A percentile compares a stretch with the other conserved stretches of the same genome.
These are phyloP conservation scores for Colletotrichum noveboracense DNA, from an alignment of 2,329 filamentous ascomycete species.

Conservation along the genomic window DNA sequence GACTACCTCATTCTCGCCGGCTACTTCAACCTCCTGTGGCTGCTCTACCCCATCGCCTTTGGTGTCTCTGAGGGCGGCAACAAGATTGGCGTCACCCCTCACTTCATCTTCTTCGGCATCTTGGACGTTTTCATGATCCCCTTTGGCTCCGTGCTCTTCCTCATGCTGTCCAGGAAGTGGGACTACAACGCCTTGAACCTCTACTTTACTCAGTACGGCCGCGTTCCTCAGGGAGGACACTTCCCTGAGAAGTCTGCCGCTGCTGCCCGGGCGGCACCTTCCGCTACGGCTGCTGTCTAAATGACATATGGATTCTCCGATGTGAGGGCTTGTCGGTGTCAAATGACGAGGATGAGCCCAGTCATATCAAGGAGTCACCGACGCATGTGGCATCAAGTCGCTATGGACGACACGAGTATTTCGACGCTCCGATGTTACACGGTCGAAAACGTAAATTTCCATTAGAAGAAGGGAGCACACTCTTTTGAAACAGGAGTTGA, in stretches of 20 bases:
- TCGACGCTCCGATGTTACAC: background rate
- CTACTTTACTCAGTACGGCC: slow-evolving; percentile 60
- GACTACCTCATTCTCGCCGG: slow-evolving; percentile 51
- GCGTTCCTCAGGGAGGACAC: slow-evolving; percentile 46
- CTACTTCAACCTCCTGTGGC: slow-evolving; percentile 57
- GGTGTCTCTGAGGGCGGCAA: slow-evolving; percentile 59
- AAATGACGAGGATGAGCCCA: background rate
- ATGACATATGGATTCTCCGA: no score
- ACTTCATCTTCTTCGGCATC: slow-evolving; percentile 58
- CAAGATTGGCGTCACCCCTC: slow-evolving; percentile 48
- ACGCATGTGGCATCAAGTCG: background rate
- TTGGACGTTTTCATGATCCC: slow-evolving; percentile 56
- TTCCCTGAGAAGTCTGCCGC: slow-evolving; percentile 50
- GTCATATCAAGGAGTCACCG: background rate
- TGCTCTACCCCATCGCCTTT: slow-evolving; percentile 60
- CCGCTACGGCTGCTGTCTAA: slow-evolving; percentile 14
- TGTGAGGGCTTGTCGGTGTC: background rate
- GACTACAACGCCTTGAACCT: slow-evolving; percentile 57
- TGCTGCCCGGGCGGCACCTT: slow-evolving; percentile 26
- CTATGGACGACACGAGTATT: background rate
- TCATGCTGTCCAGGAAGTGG: slow-evolving; percentile 52
- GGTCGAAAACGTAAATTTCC: background rate
- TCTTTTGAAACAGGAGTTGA: background rate
- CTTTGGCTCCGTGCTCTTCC: slow-evolving; percentile 44
- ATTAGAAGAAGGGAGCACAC: background rate